Evolutionary conservation across 2,329 filamentous ascomycete genomes (phyloP), one percentile per base, ranked within the genome.

Genomic region (Colletotrichum musae): DNA sequence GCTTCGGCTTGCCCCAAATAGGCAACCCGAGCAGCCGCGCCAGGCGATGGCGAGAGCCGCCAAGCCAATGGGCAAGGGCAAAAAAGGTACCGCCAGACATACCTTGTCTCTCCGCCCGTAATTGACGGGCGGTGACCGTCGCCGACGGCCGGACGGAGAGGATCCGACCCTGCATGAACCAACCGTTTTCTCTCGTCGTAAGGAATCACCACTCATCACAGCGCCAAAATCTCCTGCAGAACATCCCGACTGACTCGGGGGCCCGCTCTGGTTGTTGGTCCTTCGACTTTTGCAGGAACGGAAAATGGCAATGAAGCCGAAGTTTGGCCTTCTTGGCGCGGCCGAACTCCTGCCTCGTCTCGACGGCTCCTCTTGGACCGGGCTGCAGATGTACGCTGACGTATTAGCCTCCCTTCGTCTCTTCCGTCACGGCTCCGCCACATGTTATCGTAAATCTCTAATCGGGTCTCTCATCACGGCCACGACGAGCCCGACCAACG

Each of bases 11-110:
- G 39, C 28, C 67, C 50, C 0, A 12, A 60, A 56, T 3, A 5
- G 56, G 67, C 13, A 70, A 67, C 16, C 67, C 67, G 67, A 56
- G 24, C 47, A 57, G 50, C 32, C 56, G 56, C 66, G 50, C 32
- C 21, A 58, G 56, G 61, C 62, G 48, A 56, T n/a, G 45, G 5
- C 24, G 15, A 13, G 43, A 10, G 24, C 12, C 39, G 62, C 62
- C 56, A 69, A 69, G 66, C 50, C 67, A 45, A 45, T 16, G 12
- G 12, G 13, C 16, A 47, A 16, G 5, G 47, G 45, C 43, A 18
- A 52, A 32, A 32, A 32, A 32, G 10, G 28, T 32, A 32, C 28
- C 28, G 28, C 28, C 28, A 32, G 28, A 10, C 2, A 32, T 32
- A 32, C 28, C 28, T 32, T 9, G 28, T 3, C 18, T 32, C 28